phyloP scores from a whole-genome alignment of 176 grass and related monocot species.

The Cenchrus americanus region DNA sequence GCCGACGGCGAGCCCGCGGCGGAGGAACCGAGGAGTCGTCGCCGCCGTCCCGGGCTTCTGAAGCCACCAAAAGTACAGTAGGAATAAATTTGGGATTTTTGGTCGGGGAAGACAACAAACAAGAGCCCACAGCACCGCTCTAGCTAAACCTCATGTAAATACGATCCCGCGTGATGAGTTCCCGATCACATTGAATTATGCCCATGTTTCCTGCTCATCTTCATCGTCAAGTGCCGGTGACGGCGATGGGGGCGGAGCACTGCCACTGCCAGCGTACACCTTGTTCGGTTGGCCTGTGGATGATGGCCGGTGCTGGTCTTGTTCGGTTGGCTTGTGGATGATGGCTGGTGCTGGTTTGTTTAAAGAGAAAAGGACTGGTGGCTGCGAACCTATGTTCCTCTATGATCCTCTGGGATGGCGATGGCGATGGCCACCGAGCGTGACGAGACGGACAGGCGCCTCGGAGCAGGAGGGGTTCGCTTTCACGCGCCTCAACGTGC shows the following conservation, averaged over 20 bases:
- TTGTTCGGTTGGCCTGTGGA: no score
- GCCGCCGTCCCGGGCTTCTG: constrained; percentile 15
- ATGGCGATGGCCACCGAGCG: background rate
- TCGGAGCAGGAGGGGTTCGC: background rate
- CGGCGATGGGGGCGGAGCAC: background rate
- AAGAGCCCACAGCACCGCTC: background rate
- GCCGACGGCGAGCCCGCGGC: constrained; percentile 37
- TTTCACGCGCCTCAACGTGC: constrained; percentile 23
- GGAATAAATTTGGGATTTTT: constrained; percentile 9
- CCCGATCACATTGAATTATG: background rate
- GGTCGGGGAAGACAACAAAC: background rate
- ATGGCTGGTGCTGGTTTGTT: no score
- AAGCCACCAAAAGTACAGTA: background rate
- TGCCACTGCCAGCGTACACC: no score
- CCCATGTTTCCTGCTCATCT: background rate
- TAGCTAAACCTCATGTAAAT: background rate
- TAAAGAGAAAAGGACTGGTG: no score
- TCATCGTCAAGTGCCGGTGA: background rate
- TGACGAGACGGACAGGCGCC: background rate
- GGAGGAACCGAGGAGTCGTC: background rate
- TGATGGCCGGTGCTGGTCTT: no score
- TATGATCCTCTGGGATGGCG: background rate
- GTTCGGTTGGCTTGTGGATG: no score
- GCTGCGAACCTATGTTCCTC: no score
- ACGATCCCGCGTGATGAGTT: background rate